These are phyloP conservation scores for Orobanche coerulescens DNA, from an alignment of 257 asterid species.

Conservation along the genomic window DNA sequence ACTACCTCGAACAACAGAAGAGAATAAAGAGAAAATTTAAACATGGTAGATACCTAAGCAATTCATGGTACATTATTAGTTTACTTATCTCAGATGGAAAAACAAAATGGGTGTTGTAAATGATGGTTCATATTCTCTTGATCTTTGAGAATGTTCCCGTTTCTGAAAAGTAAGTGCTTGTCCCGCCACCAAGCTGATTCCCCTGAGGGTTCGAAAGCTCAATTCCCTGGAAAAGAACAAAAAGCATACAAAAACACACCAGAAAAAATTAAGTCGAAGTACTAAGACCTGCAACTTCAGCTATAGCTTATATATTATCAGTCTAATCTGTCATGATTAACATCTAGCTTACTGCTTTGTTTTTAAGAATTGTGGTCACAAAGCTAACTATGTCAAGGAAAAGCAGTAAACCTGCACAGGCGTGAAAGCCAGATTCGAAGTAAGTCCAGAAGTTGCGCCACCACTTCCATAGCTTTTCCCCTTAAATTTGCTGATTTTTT, in stretches of 20 bases:
- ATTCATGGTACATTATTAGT: background rate
- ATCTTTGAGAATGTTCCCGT: conserved; percentile 90
- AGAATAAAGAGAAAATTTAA: background rate
- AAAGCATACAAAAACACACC: background rate
- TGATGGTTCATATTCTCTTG: conserved; percentile 42
- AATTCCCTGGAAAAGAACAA: conserved; percentile 49
- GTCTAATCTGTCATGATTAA: background rate
- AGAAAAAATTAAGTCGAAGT: no score
- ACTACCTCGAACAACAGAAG: conserved; percentile 2
- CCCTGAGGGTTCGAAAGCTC: conserved; percentile 97
- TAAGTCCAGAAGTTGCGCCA: conserved; percentile 93
- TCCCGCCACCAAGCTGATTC: conserved; percentile 76
- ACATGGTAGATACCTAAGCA: background rate
- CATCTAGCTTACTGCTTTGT: background rate
- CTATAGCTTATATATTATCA: no score
- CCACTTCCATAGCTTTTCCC: conserved; percentile 65
- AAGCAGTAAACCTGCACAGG: conserved; percentile 80
- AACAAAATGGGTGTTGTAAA: background rate
- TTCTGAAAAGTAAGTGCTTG: conserved; percentile 89
- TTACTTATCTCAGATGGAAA: background rate
- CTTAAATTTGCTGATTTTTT: conserved; percentile 75
- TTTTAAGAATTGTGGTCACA: background rate
- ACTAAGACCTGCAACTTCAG: no score
- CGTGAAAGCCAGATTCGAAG: conserved; percentile 93
- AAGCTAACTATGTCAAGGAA: background rate